Percentiles rank a stretch among this genome's conserved stretches.
phyloP scores from a whole-genome alignment of 2,329 filamentous ascomycete species.

The Paramyrothecium sp. region DNA sequence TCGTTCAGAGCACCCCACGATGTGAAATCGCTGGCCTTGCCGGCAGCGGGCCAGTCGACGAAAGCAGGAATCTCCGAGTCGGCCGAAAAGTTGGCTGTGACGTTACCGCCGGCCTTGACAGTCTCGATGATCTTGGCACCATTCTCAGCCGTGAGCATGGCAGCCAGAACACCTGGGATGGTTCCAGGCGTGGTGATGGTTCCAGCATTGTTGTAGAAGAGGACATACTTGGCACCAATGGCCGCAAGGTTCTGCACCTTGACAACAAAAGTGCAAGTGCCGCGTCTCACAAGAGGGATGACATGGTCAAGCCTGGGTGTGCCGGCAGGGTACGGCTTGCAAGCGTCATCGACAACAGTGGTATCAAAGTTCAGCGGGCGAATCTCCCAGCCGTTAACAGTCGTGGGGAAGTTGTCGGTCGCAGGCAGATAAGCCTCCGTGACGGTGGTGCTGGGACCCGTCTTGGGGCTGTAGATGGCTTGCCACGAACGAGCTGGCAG shows the following conservation, averaged over 20 bases:
- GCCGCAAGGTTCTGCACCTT: constrained; percentile 24
- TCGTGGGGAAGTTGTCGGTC: constrained; percentile 3
- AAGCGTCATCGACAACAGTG: constrained; percentile 29
- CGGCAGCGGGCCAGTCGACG: constrained; percentile 23
- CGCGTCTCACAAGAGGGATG: constrained; percentile 39
- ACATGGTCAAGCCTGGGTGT: constrained; percentile 35
- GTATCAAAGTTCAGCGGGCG: constrained; percentile 19
- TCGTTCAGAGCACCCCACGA: constrained; percentile 44
- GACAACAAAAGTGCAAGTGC: constrained; percentile 22
- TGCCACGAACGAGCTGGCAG: constrained; percentile 14
- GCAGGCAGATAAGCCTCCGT: constrained; percentile 6
- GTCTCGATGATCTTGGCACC: constrained; percentile 23
- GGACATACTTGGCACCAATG: constrained; percentile 23
- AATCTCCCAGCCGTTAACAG: constrained; percentile 17
- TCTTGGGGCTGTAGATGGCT: constrained; percentile 18
- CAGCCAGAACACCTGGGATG: constrained; percentile 13
- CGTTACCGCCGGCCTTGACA: constrained; percentile 20
- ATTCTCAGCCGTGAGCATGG: constrained; percentile 6
- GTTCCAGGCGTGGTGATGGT: constrained; percentile 9
- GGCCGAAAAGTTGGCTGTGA: constrained; percentile 24
- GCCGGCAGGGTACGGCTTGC: constrained; percentile 32
- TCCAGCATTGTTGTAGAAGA: constrained; percentile 27
- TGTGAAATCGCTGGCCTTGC: constrained; percentile 36
- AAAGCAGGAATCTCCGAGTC: constrained; percentile 18
- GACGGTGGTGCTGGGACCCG: neutral